A percentile compares a stretch with the other conserved stretches of the same genome.
These are phyloP conservation scores for Rubroboletus satanas DNA, from an alignment of 768 basidiomycete genomes.

Conservation along the genomic window DNA sequence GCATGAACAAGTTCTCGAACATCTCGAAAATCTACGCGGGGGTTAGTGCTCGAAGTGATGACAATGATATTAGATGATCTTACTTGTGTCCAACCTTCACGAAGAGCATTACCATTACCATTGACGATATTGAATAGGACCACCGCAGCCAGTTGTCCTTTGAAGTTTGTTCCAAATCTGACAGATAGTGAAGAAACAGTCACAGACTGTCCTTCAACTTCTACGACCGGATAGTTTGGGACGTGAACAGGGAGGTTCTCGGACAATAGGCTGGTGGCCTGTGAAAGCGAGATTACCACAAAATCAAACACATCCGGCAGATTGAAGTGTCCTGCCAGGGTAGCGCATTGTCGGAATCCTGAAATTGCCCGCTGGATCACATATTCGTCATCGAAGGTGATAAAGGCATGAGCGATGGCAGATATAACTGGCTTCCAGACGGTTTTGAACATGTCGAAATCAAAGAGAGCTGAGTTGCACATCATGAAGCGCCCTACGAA, in stretches of 20 bases:
- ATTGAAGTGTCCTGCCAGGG: conserved; percentile 81
- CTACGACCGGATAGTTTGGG: conserved; percentile 82
- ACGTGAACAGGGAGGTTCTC: conserved; percentile 67
- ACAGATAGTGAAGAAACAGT: conserved; percentile 92
- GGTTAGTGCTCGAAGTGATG: neutral
- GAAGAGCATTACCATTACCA: conserved; percentile 87
- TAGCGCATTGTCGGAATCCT: conserved; percentile 96
- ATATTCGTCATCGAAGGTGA: conserved; percentile 94
- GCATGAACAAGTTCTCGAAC: conserved; percentile 93
- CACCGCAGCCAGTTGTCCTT: conserved; percentile 93
- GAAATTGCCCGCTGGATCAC: conserved; percentile 92
- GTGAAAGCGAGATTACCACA: conserved; percentile 88
- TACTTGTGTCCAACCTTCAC: conserved; percentile 94
- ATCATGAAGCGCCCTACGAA: conserved; percentile 52
- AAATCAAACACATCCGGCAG: conserved; percentile 97
- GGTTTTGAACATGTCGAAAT: conserved; percentile 90
- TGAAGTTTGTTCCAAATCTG: conserved; percentile 91
- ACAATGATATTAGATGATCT: conserved; percentile 9
- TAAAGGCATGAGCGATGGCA: conserved; percentile 94
- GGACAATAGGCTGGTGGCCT: conserved; percentile 83
- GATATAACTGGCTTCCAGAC: conserved; percentile 91
- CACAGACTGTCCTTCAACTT: conserved; percentile 84
- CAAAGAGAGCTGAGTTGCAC: conserved; percentile 78
- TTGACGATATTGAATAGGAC: conserved; percentile 98
- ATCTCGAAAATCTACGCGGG: conserved; percentile 86